Evolutionary conservation across 805 yeast genomes (phyloP), one percentile per base, ranked within the genome.

Genomic region (Metschnikowia gruessii): DNA sequence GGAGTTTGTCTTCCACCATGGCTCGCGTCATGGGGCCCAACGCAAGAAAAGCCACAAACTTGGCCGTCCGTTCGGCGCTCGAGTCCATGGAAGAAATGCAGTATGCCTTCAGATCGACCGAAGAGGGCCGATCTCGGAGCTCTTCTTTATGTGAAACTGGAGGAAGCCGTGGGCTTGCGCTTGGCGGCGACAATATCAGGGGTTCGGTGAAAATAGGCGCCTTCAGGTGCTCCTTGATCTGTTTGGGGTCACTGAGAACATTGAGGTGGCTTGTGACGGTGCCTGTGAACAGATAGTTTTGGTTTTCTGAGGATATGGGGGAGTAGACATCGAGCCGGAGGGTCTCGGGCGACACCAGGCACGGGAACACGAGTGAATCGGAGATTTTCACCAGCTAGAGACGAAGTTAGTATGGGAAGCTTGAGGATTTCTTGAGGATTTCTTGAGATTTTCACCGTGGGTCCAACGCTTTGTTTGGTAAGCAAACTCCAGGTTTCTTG

Each of bases 321-420:
- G 61, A 49, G 54, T 69, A 70, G 5, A 71, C 50, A 47, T 68
- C 72, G 21, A 69, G 62, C 38, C 68, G 68, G 45, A 67, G 63
- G 36, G 60, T 63, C 46, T 70, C 76, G 15, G 65, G 65, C 16
- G 63, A 52, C 22, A 56, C 56, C 17, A 60, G 48, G 48, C 74
- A 70, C 11, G 75, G 74, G 37, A 58, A 68, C 22, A 54, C 50
- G 40, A 61, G 42, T 4, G 54, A 44, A 26, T 64, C 66, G 16
- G 58, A 51, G 32, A 68, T 49, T 42, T 60, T 64, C 28, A 69
- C 57, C 37, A 65, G 64, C 64, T 66, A 46, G 30, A n/a, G 7
- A 22, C 17, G 57, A 56, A 57, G 60, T 65, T 60, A 56, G 48
- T 45, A 45, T 18, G 8, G 19, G 31, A 4, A 4, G 21, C 19